Base-by-base conservation (phyloP, 2,329 filamentous ascomycete genomes). In the Cadophora sp. region DNA sequence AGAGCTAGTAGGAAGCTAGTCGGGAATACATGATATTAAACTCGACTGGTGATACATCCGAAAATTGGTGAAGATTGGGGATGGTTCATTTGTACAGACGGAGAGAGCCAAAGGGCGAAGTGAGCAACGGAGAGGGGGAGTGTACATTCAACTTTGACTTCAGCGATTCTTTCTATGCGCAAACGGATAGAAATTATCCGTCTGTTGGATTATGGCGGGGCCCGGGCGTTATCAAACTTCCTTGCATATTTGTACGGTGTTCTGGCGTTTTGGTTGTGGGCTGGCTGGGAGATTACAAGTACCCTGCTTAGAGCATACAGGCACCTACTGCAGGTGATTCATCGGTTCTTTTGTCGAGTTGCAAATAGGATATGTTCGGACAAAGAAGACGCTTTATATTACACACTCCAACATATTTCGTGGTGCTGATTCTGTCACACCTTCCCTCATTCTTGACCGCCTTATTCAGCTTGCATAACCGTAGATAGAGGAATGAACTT, bases 1-100 rank as follows among this genome's bases (percentile, higher is more conserved):
- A 79, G 81, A 60, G 93, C 93, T n/a, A 76, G 75, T 67, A 70
- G 53, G 39, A 77, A 78, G 59, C 50, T 78, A 18, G 66, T 73
- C 36, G 75, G 74, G 8, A 76, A 75, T 67, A 64, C 63, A 27
- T 70, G 62, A 65, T 50, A 3, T 16, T 5, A 9, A 3, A 9
- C 39, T 33, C 9, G 6, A 30, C 30, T 9, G 11, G 27, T 30
- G n/a, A 22, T 41, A 9, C 30, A 39, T 41, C 13, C 39, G 8
- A 41, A 14, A n/a, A 6, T 27, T 53, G n/a, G 47, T 50, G 24
- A 8, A 24, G 20, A 24, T 24, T 6, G 8, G 20, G 16, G n/a
- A n/a, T 18, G 45, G 20, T 51, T 27, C 33, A 7, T 39, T 20
- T 39, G 33, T 56, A 36, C 53, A 39, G 30, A 22, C 18, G 9